These are phyloP conservation scores for Coemansia sp. DNA, from an alignment of 192 early-diverging fungal genomes.

Conservation along the genomic window DNA sequence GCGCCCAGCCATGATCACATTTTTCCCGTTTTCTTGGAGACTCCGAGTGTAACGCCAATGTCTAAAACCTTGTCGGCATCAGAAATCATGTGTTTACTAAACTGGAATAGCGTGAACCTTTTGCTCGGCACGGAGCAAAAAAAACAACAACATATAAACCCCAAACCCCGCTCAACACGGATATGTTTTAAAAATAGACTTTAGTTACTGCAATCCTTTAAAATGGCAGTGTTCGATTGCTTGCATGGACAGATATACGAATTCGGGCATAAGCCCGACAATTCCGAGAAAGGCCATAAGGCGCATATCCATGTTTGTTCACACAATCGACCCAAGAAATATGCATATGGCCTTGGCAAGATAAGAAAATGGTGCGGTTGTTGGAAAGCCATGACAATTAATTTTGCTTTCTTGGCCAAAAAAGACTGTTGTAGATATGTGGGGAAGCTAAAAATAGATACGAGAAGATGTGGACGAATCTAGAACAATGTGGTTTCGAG, in stretches of 20 bases:
- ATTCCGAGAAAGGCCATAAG: not conserved
- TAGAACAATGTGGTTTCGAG: not conserved
- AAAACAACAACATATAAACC: not conserved
- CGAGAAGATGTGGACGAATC: slow-evolving; percentile 3
- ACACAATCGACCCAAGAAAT: slow-evolving; percentile 11
- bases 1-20: too few species aligned
- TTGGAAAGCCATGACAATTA: not conserved
- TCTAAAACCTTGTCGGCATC: too few species aligned
- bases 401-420: not conserved
- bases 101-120: too few species aligned
- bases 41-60: too few species aligned
- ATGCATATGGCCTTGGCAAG: not conserved
- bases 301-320: not conserved
- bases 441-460: slow-evolving; percentile 14
- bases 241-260: not conserved
- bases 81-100: too few species aligned
- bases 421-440: not conserved
- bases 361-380: not conserved
- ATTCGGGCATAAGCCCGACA: not conserved
- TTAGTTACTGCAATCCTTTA: not conserved
- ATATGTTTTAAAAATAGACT: not conserved
- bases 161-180: not conserved
- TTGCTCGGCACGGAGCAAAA: too few species aligned
- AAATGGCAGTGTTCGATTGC: not conserved
- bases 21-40: too few species aligned